Evolutionary conservation across 495 filamentous ascomycete species (phyloP).

Genomic region (Massariosphaeria phaeospora): DNA sequence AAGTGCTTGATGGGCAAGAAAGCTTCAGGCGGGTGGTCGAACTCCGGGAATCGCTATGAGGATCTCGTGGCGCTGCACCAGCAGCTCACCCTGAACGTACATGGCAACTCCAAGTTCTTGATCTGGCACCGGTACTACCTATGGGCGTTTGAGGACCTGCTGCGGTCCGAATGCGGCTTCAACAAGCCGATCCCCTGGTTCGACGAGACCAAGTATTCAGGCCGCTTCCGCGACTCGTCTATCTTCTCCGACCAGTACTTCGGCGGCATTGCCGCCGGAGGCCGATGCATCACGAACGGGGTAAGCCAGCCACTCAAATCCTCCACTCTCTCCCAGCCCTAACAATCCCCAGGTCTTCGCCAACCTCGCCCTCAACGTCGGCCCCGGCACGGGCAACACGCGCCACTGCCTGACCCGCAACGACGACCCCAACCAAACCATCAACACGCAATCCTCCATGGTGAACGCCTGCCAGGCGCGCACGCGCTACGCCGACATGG

Average conservation of each 20-base stretch:
- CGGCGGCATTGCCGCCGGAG: slow-evolving; percentile 13
- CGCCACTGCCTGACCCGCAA: slow-evolving; percentile 25
- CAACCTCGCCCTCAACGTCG: slow-evolving; percentile 14
- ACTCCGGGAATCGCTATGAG: slow-evolving; percentile 20
- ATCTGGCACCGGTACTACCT: slow-evolving; percentile 27
- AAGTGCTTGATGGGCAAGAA: slow-evolving; percentile 10
- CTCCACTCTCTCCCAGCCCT: background rate
- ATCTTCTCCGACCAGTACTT: slow-evolving; percentile 17
- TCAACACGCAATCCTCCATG: slow-evolving; percentile 9
- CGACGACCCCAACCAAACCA: slow-evolving; percentile 11
- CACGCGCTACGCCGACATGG: slow-evolving; percentile 24
- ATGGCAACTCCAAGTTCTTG: slow-evolving; percentile 28
- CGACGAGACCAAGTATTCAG: slow-evolving; percentile 19
- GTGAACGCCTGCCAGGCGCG: slow-evolving; percentile 14
- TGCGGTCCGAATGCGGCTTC: slow-evolving; percentile 19
- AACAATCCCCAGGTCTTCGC: slow-evolving; percentile 19
- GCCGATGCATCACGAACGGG: slow-evolving; percentile 21
- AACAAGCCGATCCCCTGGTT: slow-evolving; percentile 15
- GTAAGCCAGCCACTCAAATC: slow-evolving; percentile 1
- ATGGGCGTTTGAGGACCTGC: slow-evolving; percentile 23
- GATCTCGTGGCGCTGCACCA: slow-evolving; percentile 26
- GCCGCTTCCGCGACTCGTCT: slow-evolving; percentile 4
- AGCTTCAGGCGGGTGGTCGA: slow-evolving; percentile 1
- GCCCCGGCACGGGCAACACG: slow-evolving; percentile 15
- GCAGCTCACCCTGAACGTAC: slow-evolving; percentile 19